Evolutionary conservation across 2,329 filamentous ascomycete species (phyloP), one percentile per base, ranked within the genome.

Genomic region (Aureobasidium sp.): DNA sequence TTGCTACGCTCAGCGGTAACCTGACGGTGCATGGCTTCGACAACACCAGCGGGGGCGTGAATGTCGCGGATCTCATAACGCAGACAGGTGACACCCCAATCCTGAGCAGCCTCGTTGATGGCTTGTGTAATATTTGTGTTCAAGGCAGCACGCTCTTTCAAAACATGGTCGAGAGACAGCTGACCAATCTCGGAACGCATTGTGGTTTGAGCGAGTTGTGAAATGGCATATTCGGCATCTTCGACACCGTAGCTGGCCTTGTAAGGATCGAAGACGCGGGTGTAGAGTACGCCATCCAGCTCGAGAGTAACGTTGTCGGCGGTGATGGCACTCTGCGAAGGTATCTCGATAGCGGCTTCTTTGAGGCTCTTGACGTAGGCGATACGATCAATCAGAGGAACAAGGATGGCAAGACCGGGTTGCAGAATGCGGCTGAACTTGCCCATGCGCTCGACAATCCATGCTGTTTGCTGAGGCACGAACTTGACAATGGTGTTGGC

Each of bases 401-500:
- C 82, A 68, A 99, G 78, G 66, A 99, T 83, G 26, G 94, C 92
- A 65, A 99, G 81, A 63, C 94, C 94, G 3, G 94, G 94, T 70
- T 97, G 85, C 56, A 99, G 80, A 71, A 99, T 97, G 64, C 92
- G 85, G 78, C 90, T 88, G 80, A 96, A 99, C 77, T 92, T 94
- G 71, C 94, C 94, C 94, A 99, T 99, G 72, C 94, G 92, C 84
- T 99, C 94, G 63, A 99, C 94, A 64, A 99, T 93, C 94, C 94
- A 99, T 75, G 94, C 94, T 69, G 93, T 97, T 80, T 99, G 94
- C 78, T 99, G 94, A n/a, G 94, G 94, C 46, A 99, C 94, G 77
- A 97, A 99, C 64, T 93, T 90, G 70, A 99, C 81, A 66, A 99
- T 81, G 4, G 94, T 99, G 78, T 99, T 99, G 68, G 92, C 90